Conservation (phyloP, 1,284 basidiomycete genomes). For the Cutaneotrichosporon sp. region DNA sequence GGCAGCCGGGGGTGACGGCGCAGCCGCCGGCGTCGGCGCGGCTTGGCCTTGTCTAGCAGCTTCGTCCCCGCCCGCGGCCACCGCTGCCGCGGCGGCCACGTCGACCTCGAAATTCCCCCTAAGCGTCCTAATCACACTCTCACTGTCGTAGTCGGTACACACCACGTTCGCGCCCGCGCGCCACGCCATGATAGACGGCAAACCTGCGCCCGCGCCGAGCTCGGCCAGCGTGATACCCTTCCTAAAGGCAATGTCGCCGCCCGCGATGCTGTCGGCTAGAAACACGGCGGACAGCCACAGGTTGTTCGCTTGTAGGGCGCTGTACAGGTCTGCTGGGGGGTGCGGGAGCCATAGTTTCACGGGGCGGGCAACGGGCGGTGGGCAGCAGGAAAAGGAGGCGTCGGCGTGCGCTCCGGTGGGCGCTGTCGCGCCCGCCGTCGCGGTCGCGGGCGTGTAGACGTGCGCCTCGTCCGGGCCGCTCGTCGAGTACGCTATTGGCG, state of each 20-base stretch:
- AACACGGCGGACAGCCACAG: constrained; percentile 44
- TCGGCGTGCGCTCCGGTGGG: too few relatives aligned
- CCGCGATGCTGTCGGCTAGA: constrained; percentile 36
- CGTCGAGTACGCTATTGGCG: constrained; percentile 37
- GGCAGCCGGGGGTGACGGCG: too few relatives aligned
- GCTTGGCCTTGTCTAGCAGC: too few relatives aligned
- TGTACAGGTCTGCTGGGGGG: constrained; percentile 35
- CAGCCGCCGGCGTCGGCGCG: too few relatives aligned
- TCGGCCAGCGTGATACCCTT: constrained; percentile 25
- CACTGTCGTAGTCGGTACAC: constrained; percentile 43
- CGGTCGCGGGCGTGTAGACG: constrained; percentile 22
- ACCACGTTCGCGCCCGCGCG: constrained; percentile 24
- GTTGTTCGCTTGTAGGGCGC: constrained; percentile 43
- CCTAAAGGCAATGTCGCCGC: not conserved
- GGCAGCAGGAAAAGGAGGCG: too few relatives aligned
- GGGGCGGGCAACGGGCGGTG: too few relatives aligned
- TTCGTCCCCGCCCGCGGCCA: too few relatives aligned
- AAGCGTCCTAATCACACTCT: constrained; percentile 26
- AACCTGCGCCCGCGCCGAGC: constrained; percentile 42
- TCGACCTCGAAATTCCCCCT: constrained; percentile 26
- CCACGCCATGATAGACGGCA: constrained; percentile 33
- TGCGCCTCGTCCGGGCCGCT: constrained; percentile 11
- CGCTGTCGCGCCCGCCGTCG: constrained; percentile 11
- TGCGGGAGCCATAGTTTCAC: constrained; percentile 32
- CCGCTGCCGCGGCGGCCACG: not conserved